Evolutionary conservation across 306 rosid genomes (phyloP), one percentile per base, ranked within the genome.

Genomic region (Fragaria nilgerrensis): DNA sequence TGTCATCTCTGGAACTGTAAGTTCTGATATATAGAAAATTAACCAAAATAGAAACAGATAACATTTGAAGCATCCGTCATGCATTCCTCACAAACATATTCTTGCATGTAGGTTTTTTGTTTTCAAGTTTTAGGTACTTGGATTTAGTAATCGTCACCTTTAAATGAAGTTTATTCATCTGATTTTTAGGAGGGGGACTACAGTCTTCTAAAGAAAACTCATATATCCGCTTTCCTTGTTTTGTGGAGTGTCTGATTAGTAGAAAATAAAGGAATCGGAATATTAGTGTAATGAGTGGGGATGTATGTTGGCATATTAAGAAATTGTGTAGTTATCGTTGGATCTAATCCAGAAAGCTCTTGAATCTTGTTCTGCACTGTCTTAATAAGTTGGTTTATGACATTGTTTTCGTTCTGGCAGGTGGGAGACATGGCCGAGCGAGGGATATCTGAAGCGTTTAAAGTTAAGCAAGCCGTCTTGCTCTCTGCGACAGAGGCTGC

Each of bases 401-500:
- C 64, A 27, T 22, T 23, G 14, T 43, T 7, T 34, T 52, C 73
- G 20, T 55, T 83, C n/a, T 79, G 73, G 56, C 72, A 92, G 98
- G 97, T 96, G 8, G 99, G 99, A 70, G 91, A 96, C 84, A 92
- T 96, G 98, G 88, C 89, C 2, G 94, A 82, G 66, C 79, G 79
- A 36, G 99, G 99, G 14, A 96, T 92, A 43, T 88, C 81, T 32
- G 99, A 96, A 85, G 74, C 98, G 9, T 95, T 95, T 82, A 90
- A 92, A 84, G 98, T 92, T 56, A 95, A 95, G 93, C 97, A 92
- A 56, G 97, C 99, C 43, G 88, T 95, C 41, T 81, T 95, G 86
- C 90, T 92, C 36, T 96, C 99, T 68, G 85, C 99, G 16, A 96
- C 98, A 10, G 99, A 92, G 88, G 99, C 98, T 15, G 94, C 96